Base-by-base conservation (phyloP, 306 rosid species). In the Sicyos baderoa region DNA sequence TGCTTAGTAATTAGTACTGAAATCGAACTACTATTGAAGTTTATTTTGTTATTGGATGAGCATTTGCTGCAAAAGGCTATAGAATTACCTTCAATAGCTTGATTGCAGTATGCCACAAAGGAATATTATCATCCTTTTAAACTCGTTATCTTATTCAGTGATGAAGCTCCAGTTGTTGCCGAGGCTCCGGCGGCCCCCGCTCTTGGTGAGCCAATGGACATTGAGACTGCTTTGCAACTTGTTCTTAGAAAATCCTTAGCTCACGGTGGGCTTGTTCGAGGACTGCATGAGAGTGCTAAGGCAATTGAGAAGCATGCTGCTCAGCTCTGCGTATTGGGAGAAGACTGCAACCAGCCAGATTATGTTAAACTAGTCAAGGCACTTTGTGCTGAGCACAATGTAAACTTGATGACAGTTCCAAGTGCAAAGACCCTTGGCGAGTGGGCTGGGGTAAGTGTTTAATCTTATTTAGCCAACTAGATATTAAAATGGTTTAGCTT, bases 401-500 rank as follows among this genome's bases (percentile, higher is more conserved):
- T n/a, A 4, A 85, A 86, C 69, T 74, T 91, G 68, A 60, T 91
- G 78, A 81, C 94, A 1, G 86, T 91, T 75, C 95, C 96, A 2
- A 87, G 85, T 68, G 87, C 97, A 21, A 91, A 91, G 83, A 91
- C 91, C 35, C 95, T 91, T 23, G 97, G 97, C 66, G 96, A 91
- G 77, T 91, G 97, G 97, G 90, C 87, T 76, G 96, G 97, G 63
- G 97, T 91, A 85, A 85, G 96, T 89, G 23, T 44, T 40, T 54
- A 56, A 54, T 71, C n/a, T 8, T 42, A 1, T 70, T 47, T 73
- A 23, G 6, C 15, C 45, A 44, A 22, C 3, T 14, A 66, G 37
- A 47, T 61, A 4, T 25, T 1, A 61, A 45, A 14, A 21, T 47
- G 52, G 18, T 21, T 19, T 22, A 19, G 1, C 6, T 66, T 22